These are phyloP conservation scores for Trichoderma sp. DNA, from an alignment of 2,329 filamentous ascomycete genomes.

Conservation along the genomic window DNA sequence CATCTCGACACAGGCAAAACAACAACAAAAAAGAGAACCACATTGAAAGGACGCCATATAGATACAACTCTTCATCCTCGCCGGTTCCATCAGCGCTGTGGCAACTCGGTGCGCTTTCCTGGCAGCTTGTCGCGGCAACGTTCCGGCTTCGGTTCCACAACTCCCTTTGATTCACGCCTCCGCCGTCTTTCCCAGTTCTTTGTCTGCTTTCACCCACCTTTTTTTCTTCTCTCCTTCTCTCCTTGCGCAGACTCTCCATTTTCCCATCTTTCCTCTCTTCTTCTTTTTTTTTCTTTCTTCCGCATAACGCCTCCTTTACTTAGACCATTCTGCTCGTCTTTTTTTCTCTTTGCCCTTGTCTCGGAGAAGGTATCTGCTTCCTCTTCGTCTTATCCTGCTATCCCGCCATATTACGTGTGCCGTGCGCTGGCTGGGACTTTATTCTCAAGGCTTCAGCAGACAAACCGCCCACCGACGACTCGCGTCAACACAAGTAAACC, in stretches of 20 bases:
- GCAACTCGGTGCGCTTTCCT: constrained; percentile 14
- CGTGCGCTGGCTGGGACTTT: background rate
- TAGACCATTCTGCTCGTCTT: background rate
- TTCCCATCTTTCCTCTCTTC: background rate
- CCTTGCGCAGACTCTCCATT: background rate
- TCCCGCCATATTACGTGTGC: constrained; percentile 2
- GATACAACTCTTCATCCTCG: background rate
- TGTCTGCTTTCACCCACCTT: constrained; percentile 5
- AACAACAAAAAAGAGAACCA: no score
- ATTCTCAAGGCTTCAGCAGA: background rate
- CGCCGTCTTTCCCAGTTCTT: background rate
- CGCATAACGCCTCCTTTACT: background rate
- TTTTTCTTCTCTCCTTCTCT: background rate
- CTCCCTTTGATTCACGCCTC: constrained; percentile 15
- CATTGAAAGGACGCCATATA: no score
- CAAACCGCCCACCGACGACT: background rate
- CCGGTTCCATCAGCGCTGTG: constrained; percentile 14
- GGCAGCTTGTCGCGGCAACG: constrained; percentile 20
- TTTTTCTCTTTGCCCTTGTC: background rate
- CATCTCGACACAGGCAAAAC: no score
- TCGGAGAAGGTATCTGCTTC: background rate
- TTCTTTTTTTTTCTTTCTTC: background rate
- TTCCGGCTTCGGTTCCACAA: constrained; percentile 22
- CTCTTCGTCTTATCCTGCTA: background rate
- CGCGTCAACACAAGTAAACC: background rate